phyloP scores from a whole-genome alignment of 257 asterid genomes.

The Petrea volubilis region DNA sequence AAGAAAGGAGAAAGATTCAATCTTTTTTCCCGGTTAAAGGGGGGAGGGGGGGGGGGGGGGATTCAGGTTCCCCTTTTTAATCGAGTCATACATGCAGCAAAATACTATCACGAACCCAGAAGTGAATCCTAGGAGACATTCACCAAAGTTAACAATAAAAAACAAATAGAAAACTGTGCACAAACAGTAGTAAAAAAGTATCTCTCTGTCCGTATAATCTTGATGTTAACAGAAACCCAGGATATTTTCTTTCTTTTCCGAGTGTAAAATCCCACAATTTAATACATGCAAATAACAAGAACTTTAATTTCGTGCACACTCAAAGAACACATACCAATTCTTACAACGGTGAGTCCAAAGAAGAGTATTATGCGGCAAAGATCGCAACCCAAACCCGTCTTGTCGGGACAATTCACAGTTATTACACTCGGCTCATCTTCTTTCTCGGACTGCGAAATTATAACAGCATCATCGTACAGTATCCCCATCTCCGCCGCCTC shows the following conservation, averaged over 20 bases:
- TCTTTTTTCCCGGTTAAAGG: no score
- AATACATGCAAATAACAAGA: neutral
- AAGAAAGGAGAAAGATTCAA: no score
- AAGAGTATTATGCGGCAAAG: conserved; percentile 86
- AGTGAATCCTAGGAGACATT: neutral
- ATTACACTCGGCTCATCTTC: conserved; percentile 77
- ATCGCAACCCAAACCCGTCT: conserved; percentile 89
- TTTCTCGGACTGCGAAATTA: conserved; percentile 59
- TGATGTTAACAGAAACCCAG: neutral
- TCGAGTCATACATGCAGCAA: neutral
- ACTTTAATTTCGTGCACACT: neutral
- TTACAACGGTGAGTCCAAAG: conserved; percentile 71
- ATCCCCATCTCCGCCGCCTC: conserved; percentile 47
- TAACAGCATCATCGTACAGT: conserved; percentile 72
- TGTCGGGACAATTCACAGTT: conserved; percentile 88
- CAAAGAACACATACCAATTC: conserved; percentile 59
- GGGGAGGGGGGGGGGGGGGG: no score
- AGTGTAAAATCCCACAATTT: neutral
- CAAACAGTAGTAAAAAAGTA: neutral
- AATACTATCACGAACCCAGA: neutral
- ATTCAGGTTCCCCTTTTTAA: no score
- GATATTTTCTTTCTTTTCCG: neutral
- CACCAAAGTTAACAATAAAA: neutral
- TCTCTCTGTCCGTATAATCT: neutral
- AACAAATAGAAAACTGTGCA: neutral